Base-by-base conservation (phyloP, 129 eudicot species). In the Gnaphalium uliginosum region DNA sequence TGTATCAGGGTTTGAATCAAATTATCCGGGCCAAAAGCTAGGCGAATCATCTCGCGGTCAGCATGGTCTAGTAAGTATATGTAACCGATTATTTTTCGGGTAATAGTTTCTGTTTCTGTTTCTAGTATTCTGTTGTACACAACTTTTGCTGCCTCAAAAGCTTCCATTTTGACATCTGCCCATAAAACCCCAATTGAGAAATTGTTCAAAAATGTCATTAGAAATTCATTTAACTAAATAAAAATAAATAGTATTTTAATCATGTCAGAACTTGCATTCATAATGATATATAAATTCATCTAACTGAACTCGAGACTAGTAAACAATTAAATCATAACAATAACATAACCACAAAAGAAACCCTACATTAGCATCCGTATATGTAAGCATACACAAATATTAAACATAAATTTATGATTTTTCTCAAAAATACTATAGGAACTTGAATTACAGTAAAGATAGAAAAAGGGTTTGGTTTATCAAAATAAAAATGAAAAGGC, bases 1-100 rank as follows among this genome's bases (percentile, higher is more conserved):
- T 84, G 81, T 18, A 86, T 84, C 56, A 84, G 39, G 72, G 27
- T 78, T 66, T 80, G 79, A 78, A 87, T 76, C 54, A 86, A 37
- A 21, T 53, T 69, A 53, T 87, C 93, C 1, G 96, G 89, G 17
- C 87, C 89, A 23, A 79, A 83, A 56, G 96, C 96, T 24, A 87
- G 76, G 0, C 91, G 82, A 10, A 90, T 84, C 91, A 90, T 74
- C 63, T 90, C 93, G 0, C 76, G 72, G 41, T 85, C 89, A 14
- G 85, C 82, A 73, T 83, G 59, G 25, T 81, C 85, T 54, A 69
- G 85, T 48, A 90, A 74, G 78, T 81, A 80, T 51, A 90, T 81
- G 73, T 82, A 85, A 8, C 87, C 93, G 11, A 85, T 76, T 21
- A 90, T 83, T 80, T 84, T 84, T 46, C 68, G 79, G 32, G 90